Percentiles rank a stretch among this genome's conserved stretches.
Evolutionary conservation across 257 asterid genomes (phyloP).

Genomic region (Solanum chilense): DNA sequence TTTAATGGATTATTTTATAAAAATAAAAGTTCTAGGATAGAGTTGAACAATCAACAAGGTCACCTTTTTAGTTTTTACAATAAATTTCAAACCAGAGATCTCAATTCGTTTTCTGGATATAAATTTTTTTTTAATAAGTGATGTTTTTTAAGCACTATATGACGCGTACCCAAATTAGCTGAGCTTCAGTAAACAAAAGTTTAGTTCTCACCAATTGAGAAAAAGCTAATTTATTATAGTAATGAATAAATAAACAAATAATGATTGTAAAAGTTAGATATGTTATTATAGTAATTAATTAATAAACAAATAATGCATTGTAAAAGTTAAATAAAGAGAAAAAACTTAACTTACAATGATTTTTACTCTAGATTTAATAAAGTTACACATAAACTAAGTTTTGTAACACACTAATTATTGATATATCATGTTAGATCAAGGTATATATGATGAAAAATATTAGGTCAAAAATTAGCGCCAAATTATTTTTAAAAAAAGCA

Average conservation of each 20-base stretch:
- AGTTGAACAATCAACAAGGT: too few relatives aligned
- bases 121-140: too few relatives aligned
- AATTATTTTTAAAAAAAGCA: not conserved
- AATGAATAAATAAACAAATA: not conserved
- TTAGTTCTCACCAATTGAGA: not conserved
- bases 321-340: not conserved
- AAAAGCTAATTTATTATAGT: not conserved
- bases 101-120: rapidly evolving
- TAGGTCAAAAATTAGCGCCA: not conserved
- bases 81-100: too few relatives aligned
- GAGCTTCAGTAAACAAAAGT: too few relatives aligned
- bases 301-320: not conserved
- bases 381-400: not conserved
- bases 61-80: too few relatives aligned
- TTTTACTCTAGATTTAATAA: not conserved
- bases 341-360: not conserved
- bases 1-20: too few relatives aligned
- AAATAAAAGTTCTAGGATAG: too few relatives aligned
- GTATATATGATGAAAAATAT: not conserved
- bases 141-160: too few relatives aligned
- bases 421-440: not conserved
- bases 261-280: not conserved
- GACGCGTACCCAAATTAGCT: too few relatives aligned
- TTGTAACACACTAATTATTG: not conserved
- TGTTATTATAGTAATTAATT: not conserved